Base-by-base conservation (phyloP, 495 filamentous ascomycete genomes). In the Neurospora sp. region DNA sequence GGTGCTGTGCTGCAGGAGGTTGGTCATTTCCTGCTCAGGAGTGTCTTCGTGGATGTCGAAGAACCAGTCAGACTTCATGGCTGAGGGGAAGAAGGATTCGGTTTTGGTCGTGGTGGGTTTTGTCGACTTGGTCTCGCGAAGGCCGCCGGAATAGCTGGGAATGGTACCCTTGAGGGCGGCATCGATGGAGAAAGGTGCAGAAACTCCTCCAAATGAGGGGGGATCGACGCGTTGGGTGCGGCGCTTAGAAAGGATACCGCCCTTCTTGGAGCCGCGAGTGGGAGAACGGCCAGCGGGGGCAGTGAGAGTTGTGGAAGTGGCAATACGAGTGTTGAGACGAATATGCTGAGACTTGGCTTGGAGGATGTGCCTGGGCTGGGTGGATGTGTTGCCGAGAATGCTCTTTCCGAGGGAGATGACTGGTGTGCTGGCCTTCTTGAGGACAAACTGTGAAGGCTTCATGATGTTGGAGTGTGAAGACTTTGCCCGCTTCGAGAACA, bases 21-120 rank as follows among this genome's bases (percentile, higher is more conserved):
- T 98, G 70, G 93, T 91, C 81, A 93, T 91, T 76, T 94, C 89
- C 75, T 99, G 93, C 75, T 96, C 92, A 40, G 89, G 87, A 0
- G 92, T 92, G 81, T 99, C 96, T 78, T 97, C 94, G 77, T 99
- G 90, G 80, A 99, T 98, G 53, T 94, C 90, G 79, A 98, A 98
- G 83, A 91, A 90, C 95, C 95, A 98, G 17, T 87, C 87, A 31
- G 89, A 88, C 35, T 87, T 88, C 61, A 83, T 79, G 69, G 86
- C 31, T 73, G 69, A 20, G 72, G 17, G 10, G 73, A 76, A 40
- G 72, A 78, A 40, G 69, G 72, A 40, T 71, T 73, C 16, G 71
- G 73, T n/a, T 4, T 70, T 20, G 65, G 73, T 72, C 71, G 2
- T 77, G 70, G 41, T 37, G 53, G 53, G 2, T 65, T 65, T 65